A percentile compares a stretch with the other conserved stretches of the same genome.
Evolutionary conservation across 148 eudicot species (phyloP).

Genomic region (Diospyros kaki): DNA sequence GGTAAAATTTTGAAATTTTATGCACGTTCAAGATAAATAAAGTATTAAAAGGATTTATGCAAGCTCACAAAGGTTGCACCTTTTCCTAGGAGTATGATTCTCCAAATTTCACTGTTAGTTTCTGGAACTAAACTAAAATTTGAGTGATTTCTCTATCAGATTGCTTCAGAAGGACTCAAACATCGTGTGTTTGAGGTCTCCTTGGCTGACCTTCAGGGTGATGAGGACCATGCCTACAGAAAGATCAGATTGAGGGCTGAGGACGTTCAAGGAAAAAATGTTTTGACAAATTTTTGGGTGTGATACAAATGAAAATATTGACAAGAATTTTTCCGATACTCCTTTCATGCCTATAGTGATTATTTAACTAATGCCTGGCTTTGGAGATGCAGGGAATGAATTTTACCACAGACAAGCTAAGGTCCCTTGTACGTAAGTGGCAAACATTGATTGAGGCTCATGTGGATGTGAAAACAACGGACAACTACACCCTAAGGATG

Average conservation of each 20-base stretch:
- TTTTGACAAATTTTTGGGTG: constrained; percentile 28
- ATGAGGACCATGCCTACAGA: constrained; percentile 26
- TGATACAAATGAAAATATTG: background rate
- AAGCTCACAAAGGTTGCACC: no score
- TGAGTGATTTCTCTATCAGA: constrained; percentile 16
- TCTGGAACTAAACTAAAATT: background rate
- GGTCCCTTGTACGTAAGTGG: constrained; percentile 29
- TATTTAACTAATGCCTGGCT: background rate
- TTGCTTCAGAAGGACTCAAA: constrained; percentile 61
- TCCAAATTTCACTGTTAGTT: background rate
- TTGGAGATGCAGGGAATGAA: constrained; percentile 21
- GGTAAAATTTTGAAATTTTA: background rate
- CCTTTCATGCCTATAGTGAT: background rate
- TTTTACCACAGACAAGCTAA: constrained; percentile 27
- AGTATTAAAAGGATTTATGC: background rate
- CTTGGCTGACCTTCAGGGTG: constrained; percentile 42
- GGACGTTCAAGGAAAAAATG: constrained; percentile 25
- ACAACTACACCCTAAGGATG: constrained; percentile 21
- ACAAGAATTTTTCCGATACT: background rate
- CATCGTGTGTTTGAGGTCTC: constrained; percentile 52
- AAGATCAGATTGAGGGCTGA: constrained; percentile 27
- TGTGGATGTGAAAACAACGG: constrained; percentile 27
- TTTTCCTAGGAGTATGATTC: background rate
- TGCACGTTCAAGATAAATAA: background rate
- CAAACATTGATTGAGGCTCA: constrained; percentile 28